Evolutionary conservation across 2,329 filamentous ascomycete genomes (phyloP), one percentile per base, ranked within the genome.

Genomic region (Aspergillus sp.): DNA sequence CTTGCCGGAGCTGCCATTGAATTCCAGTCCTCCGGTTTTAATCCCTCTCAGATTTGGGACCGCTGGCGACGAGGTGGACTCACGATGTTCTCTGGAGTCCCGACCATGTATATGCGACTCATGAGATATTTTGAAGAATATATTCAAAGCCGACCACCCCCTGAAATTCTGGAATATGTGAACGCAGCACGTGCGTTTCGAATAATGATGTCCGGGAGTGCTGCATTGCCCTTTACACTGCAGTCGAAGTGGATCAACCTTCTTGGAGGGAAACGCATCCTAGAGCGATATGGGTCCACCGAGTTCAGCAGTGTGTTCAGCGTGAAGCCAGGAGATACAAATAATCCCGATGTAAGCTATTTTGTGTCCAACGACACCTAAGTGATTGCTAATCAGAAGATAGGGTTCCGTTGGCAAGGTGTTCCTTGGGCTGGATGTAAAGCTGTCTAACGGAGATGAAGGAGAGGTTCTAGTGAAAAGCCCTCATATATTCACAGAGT

Each of bases 171-270:
- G 24, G 64, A 68, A 38, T 81, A 80, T 61, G 64, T 76, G 26
- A 65, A 68, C 10, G 78, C 67, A 19, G 68, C 50, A 40, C 64
- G 49, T 33, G 60, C 40, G 14, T 53, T 56, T 49, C 62, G 50
- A 45, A 66, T 53, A 20, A 61, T 57, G 57, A 56, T 54, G 32
- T 74, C 49, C 52, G 71, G 68, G 1, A 80, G 78, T 0, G 77
- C 74, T 3, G 79, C 78, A 0, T 56, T 81, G 36, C 78, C 77
- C 2, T 72, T 73, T 48, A 76, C 77, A 1, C 73, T 81, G 35
- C 74, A 74, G n/a, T 71, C 79, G 33, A 80, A 79, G 57, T 81
- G 79, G 78, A 55, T 56, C 24, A 41, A 49, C 14, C 46, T 65
- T 8, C 45, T 60, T 5, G 48, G 54, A 7, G 49, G 49, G 10